Percentiles rank a stretch among this genome's conserved stretches.
phyloP scores from a whole-genome alignment of 2,329 filamentous ascomycete species.

The Fusarium oxysporum region DNA sequence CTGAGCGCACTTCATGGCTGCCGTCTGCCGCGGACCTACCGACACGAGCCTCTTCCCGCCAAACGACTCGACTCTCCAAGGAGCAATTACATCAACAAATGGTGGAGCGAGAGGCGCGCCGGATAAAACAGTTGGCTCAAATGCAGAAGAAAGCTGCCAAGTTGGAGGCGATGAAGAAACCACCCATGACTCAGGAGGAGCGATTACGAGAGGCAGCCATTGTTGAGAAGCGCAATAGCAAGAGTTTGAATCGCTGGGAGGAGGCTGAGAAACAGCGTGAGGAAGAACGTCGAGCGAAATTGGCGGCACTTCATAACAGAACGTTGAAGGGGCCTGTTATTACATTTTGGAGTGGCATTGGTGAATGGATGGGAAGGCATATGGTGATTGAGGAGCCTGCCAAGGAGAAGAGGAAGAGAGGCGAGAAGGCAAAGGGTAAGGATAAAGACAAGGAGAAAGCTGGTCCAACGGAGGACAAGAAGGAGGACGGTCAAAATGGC shows the following conservation, averaged over 20 bases:
- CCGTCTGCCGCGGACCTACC: constrained; percentile 66
- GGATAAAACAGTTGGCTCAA: constrained; percentile 75
- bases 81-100: constrained; percentile 76
- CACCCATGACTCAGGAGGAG: constrained; percentile 87
- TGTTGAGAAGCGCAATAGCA: constrained; percentile 87
- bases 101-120: constrained; percentile 76
- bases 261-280: constrained; percentile 90
- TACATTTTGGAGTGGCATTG: constrained; percentile 92
- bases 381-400: constrained; percentile 73
- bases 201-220: constrained; percentile 83
- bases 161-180: constrained; percentile 79
- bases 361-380: constrained; percentile 79
- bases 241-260: constrained; percentile 94
- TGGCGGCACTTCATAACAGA: constrained; percentile 88
- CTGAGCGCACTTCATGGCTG: constrained; percentile 69
- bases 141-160: constrained; percentile 77
- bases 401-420: constrained; percentile 66
- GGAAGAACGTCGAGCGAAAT: constrained; percentile 82
- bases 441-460: constrained; percentile 33
- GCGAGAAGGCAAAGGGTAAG: constrained; percentile 49
- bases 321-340: constrained; percentile 90
- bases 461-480: constrained; percentile 8
- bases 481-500: constrained; percentile 12
- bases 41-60: constrained; percentile 67
- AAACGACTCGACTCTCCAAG: constrained; percentile 69